These are phyloP conservation scores for Martiniozyma abietophila DNA, from an alignment of 805 yeast species.

Conservation along the genomic window DNA sequence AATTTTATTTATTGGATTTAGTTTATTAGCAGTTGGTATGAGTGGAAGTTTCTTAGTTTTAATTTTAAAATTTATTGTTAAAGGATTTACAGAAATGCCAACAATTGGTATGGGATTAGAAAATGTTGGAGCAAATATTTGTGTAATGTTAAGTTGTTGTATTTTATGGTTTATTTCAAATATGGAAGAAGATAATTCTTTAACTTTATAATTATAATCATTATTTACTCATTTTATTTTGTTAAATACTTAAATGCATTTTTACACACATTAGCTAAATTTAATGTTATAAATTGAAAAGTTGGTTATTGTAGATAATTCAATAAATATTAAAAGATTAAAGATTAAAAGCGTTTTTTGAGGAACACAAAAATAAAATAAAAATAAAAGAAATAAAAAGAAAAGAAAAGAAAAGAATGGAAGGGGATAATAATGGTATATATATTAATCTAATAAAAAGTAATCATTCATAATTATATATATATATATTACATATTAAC, in stretches of 20 bases:
- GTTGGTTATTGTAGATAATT: too few species aligned
- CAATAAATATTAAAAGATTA: neutral
- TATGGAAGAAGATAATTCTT: constrained; percentile 92
- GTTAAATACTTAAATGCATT: too few species aligned
- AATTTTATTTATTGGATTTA: constrained; percentile 84
- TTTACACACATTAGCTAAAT: too few species aligned
- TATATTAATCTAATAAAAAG: too few species aligned
- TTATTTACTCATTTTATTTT: neutral
- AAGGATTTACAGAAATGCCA: constrained; percentile 67
- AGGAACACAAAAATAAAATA: neutral
- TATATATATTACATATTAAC: too few species aligned
- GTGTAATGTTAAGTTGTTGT: constrained; percentile 83
- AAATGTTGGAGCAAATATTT: constrained; percentile 70
- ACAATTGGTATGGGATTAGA: constrained; percentile 91
- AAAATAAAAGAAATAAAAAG: neutral
- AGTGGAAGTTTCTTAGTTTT: constrained; percentile 88
- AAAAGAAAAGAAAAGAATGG: constrained; percentile 1
- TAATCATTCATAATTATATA: too few species aligned
- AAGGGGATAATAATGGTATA: neutral
- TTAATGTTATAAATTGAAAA: neutral
- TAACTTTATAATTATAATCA: constrained; percentile 48
- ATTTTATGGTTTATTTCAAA: constrained; percentile 91
- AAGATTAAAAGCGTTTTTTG: too few species aligned
- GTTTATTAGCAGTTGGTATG: constrained; percentile 86
- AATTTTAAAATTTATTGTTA: constrained; percentile 73